Base-by-base conservation (phyloP, 495 filamentous ascomycete genomes). In the Lasiosphaeria miniovina region DNA sequence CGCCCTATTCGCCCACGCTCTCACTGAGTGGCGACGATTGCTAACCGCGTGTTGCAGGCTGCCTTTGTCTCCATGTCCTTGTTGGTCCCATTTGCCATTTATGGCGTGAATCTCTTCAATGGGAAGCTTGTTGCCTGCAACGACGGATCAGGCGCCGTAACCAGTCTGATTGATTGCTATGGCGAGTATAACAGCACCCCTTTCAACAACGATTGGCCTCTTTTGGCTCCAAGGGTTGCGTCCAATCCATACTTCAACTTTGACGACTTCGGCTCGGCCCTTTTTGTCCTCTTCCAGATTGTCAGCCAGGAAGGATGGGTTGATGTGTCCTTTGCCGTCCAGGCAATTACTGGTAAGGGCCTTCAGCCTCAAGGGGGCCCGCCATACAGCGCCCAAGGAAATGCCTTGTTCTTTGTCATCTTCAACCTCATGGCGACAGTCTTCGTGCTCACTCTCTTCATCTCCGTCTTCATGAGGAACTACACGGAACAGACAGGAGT, bases 401-500 rank as follows among this genome's bases (percentile, higher is more conserved):
- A 98, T 63, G 93, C 89, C 3, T 63, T 97, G 31, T 98, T 96
- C 82, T 96, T 98, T 72, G 84, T 99, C 52, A 82, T 90, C 11
- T 99, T 98, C 84, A 99, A 99, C 72, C 83, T 99, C 63, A 82
- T 99, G 59, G 93, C 91, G 32, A 90, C 95, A 3, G 95, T 99
- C 68, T 99, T 99, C 77, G 90, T 99, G 53, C 79, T 99, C 74
- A 99, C 95, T 2, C 78, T 99, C 68, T 99, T 99, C 70, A 94
- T 98, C 38, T 97, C 94, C 61, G 94, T 99, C 52, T 99, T 99
- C 73, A 99, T 99, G 95, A 89, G 94, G 49, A 98, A 95, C 71
- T 98, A 98, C 77, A 98, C 94, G 4, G 94, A 99, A 76, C 92
- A 98, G 73, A 99, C 94, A 9, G 94, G 94, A 8, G 94, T 99